Evolutionary conservation across 768 basidiomycete genomes (phyloP).

Genomic region (Amanita subjunquillea): DNA sequence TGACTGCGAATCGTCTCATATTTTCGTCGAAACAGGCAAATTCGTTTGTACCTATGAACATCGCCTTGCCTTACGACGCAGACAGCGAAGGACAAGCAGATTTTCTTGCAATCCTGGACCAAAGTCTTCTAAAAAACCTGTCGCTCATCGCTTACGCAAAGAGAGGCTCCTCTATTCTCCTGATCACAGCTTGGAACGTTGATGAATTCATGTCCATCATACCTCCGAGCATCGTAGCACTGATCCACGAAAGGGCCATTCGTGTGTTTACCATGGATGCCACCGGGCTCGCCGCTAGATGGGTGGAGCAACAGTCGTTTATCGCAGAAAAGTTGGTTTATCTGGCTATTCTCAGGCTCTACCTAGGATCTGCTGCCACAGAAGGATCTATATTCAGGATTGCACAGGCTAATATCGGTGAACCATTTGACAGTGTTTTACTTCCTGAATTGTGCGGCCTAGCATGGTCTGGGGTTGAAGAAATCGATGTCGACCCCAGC

Average conservation of each 20-base stretch:
- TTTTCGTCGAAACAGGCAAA: conserved; percentile 37
- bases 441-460: conserved; percentile 41
- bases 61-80: conserved; percentile 45
- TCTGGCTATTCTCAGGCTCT: conserved; percentile 79
- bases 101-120: conserved; percentile 69
- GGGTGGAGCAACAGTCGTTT: conserved; percentile 28
- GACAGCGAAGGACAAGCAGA: conserved; percentile 41
- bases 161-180: conserved; percentile 56
- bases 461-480: conserved; percentile 60
- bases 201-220: conserved; percentile 69
- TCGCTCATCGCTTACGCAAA: conserved; percentile 60
- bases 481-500: conserved; percentile 33
- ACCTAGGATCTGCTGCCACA: conserved; percentile 54
- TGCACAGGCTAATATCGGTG: conserved; percentile 34
- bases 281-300: conserved; percentile 35
- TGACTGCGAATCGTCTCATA: conserved; percentile 60
- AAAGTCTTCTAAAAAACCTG: conserved; percentile 69
- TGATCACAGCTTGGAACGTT: conserved; percentile 65
- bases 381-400: conserved; percentile 43
- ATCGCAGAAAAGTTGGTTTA: conserved; percentile 44
- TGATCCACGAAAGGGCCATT: conserved; percentile 41
- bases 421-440: conserved; percentile 35
- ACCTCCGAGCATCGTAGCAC: conserved; percentile 32
- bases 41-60: conserved; percentile 40
- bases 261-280: conserved; percentile 54